phyloP scores from a whole-genome alignment of 176 grass and related monocot genomes.

The Secale cereale region DNA sequence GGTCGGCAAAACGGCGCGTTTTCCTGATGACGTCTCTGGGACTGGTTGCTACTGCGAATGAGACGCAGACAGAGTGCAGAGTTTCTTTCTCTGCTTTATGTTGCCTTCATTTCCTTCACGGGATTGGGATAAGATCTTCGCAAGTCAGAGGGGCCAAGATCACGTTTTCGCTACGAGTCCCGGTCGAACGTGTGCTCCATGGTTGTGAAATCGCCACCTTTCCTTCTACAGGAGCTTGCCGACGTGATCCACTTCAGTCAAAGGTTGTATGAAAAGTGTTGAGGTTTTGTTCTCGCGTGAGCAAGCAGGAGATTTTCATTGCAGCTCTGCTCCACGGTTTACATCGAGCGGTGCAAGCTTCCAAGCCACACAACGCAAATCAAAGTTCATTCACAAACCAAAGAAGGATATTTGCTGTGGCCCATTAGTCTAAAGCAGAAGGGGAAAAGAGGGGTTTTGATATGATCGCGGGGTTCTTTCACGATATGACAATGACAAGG shows the following conservation, averaged over 20 bases:
- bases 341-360: not conserved
- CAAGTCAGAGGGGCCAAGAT: conserved; percentile 24
- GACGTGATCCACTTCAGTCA: not conserved
- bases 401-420: not conserved
- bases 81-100: not conserved
- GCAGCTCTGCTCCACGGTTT: not conserved
- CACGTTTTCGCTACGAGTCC: not conserved
- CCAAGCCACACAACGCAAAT: not conserved
- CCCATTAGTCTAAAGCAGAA: conserved; percentile 22
- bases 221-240: not conserved
- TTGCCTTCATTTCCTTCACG: conserved; percentile 3
- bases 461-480: not conserved
- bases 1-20: not conserved
- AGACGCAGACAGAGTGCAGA: not conserved
- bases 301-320: not conserved
- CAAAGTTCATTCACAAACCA: not conserved
- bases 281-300: conserved; percentile 11
- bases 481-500: conserved; percentile 15
- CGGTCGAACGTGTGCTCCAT: not conserved
- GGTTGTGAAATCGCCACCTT: not conserved
- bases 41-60: not conserved
- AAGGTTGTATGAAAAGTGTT: conserved; percentile 16
- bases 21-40: not conserved
- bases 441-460: not conserved
- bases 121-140: conserved; percentile 8